These are phyloP conservation scores for Alternaria dauci DNA, from an alignment of 2,329 filamentous ascomycete genomes.

Conservation along the genomic window DNA sequence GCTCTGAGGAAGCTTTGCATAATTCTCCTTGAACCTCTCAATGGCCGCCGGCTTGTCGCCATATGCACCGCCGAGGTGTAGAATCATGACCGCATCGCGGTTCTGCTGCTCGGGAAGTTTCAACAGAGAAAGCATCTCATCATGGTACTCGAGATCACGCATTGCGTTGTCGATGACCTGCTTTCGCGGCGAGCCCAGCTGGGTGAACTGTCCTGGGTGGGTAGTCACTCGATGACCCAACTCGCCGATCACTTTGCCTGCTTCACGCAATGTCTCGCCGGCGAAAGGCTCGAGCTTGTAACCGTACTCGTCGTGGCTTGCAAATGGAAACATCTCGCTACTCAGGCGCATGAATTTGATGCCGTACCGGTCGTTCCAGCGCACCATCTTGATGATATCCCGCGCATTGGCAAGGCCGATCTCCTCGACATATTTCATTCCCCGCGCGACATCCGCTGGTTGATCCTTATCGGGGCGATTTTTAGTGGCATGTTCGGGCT, in stretches of 20 bases:
- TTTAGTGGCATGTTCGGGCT: constrained; percentile 82
- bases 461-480: constrained; percentile 82
- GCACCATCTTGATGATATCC: constrained; percentile 84
- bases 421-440: constrained; percentile 76
- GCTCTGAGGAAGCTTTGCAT: constrained; percentile 69
- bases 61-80: constrained; percentile 92
- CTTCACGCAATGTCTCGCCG: constrained; percentile 76
- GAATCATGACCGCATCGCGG: constrained; percentile 89
- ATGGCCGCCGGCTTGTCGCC: constrained; percentile 85
- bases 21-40: constrained; percentile 79
- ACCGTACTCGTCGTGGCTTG: constrained; percentile 85
- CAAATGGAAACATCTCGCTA: constrained; percentile 97
- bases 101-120: constrained; percentile 79
- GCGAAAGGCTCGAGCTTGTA: constrained; percentile 88
- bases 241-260: constrained; percentile 77
- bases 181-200: constrained; percentile 81
- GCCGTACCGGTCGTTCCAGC: constrained; percentile 90
- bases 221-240: constrained; percentile 86
- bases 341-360: constrained; percentile 93
- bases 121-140: constrained; percentile 81
- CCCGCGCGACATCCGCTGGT: constrained; percentile 70
- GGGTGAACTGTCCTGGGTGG: constrained; percentile 89
- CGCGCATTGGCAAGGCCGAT: constrained; percentile 82
- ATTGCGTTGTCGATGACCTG: constrained; percentile 80
- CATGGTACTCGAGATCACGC: constrained; percentile 86